Evolutionary conservation across 108 stramenopile genomes (phyloP).

Genomic region (Nitzschia palea): DNA sequence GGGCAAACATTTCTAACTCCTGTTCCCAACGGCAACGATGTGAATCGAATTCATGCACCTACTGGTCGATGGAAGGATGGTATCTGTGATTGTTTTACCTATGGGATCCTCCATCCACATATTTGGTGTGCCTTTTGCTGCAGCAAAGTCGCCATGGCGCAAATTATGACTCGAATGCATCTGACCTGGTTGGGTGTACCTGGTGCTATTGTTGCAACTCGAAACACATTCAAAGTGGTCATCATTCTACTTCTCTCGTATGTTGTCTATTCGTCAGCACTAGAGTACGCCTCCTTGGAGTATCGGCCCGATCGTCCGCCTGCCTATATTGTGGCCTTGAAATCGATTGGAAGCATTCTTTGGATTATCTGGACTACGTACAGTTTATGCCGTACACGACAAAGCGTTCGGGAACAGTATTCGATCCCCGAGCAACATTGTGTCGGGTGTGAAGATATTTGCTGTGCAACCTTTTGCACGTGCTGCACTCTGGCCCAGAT

Average conservation of each 20-base stretch:
- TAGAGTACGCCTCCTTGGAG: conserved; percentile 45
- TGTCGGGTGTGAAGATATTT: conserved; percentile 70
- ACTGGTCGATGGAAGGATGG: conserved; percentile 85
- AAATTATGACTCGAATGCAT: conserved; percentile 81
- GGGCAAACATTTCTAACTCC: conserved; percentile 74
- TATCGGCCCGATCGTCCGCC: conserved; percentile 36
- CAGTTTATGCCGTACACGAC: conserved; percentile 67
- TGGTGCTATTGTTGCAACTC: conserved; percentile 42
- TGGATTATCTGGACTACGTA: conserved; percentile 73
- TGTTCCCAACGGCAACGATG: conserved; percentile 45
- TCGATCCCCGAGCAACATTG: conserved; percentile 74
- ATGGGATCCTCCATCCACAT: conserved; percentile 68
- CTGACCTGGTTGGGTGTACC: conserved; percentile 80
- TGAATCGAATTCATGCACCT: conserved; percentile 55
- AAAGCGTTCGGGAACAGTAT: conserved; percentile 72
- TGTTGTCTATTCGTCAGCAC: conserved; percentile 50
- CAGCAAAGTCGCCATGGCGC: conserved; percentile 71
- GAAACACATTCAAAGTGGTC: conserved; percentile 69
- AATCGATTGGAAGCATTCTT: conserved; percentile 53
- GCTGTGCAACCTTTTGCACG: conserved; percentile 66
- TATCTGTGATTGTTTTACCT: conserved; percentile 56
- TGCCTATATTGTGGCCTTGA: conserved; percentile 37
- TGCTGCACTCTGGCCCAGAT: conserved; percentile 83
- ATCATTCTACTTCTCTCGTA: conserved; percentile 51
- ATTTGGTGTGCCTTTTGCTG: conserved; percentile 72